These are phyloP conservation scores for Delonix regia DNA, from an alignment of 306 rosid genomes.

Conservation along the genomic window DNA sequence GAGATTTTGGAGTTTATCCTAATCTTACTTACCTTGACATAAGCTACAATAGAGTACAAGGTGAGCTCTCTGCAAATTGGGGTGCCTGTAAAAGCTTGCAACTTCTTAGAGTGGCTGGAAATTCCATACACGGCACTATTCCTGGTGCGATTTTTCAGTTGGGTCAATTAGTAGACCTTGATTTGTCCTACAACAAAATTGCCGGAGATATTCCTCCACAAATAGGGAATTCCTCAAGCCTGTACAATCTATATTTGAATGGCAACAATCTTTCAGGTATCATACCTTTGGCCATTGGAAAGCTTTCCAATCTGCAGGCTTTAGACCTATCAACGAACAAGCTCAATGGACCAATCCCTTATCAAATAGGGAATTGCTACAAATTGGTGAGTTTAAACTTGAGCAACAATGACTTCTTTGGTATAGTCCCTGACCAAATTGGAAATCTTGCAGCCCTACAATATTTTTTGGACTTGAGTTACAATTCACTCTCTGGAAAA, in stretches of 20 bases:
- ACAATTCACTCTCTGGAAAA: not conserved
- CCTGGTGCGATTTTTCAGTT: constrained; percentile 27
- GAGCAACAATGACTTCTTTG: not conserved
- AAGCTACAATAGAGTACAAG: not conserved
- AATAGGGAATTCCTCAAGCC: not conserved
- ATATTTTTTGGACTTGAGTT: not conserved
- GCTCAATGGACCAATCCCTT: constrained; percentile 42
- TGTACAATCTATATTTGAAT: not conserved
- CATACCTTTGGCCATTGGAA: constrained; percentile 32
- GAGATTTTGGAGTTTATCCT: not conserved
- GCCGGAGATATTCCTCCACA: constrained; percentile 36
- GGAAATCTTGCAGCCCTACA: constrained; percentile 35
- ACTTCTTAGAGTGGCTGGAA: constrained; percentile 24
- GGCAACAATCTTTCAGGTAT: constrained; percentile 37
- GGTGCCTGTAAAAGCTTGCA: constrained; percentile 34
- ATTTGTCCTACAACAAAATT: constrained; percentile 34
- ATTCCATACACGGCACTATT: not conserved
- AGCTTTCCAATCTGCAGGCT: constrained; percentile 21
- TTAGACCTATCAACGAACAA: constrained; percentile 44
- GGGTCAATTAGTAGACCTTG: constrained; percentile 19
- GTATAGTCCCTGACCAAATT: constrained; percentile 38
- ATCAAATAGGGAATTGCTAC: constrained; percentile 27
- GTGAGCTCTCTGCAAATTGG: constrained; percentile 41
- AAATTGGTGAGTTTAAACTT: constrained; percentile 30
- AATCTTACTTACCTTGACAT: not conserved